Conservation (phyloP, 805 yeast species). For the Wickerhamiella nectarea region DNA sequence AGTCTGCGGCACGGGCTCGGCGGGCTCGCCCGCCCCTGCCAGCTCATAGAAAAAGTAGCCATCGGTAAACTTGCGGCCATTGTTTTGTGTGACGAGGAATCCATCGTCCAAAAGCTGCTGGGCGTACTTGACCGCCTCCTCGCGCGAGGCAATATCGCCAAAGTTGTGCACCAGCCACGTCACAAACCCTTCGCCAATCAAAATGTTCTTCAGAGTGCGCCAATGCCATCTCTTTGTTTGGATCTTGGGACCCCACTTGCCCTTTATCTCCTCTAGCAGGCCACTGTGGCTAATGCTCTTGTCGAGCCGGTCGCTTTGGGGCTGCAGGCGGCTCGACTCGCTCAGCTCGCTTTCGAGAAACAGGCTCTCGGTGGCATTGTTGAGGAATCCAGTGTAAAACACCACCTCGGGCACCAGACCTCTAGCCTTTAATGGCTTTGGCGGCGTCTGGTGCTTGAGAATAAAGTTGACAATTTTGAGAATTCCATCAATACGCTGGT, state of each 20-base stretch:
- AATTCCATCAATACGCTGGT: conserved; percentile 83
- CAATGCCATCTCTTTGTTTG: conserved; percentile 87
- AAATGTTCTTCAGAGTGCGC: conserved; percentile 60
- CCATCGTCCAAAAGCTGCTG: conserved; percentile 60
- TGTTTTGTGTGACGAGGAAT: conserved; percentile 67
- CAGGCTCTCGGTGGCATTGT: conserved; percentile 45
- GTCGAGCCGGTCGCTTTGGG: conserved; percentile 16
- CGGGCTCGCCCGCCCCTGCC: conserved; percentile 20
- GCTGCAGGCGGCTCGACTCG: not conserved
- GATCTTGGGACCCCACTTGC: conserved; percentile 45
- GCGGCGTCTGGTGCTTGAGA: conserved; percentile 12
- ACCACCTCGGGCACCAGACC: conserved; percentile 21
- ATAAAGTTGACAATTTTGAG: conserved; percentile 15
- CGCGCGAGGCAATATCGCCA: conserved; percentile 66
- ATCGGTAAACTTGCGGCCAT: conserved; percentile 71
- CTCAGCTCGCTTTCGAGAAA: conserved; percentile 27
- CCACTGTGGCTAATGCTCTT: conserved; percentile 33
- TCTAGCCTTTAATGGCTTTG: conserved; percentile 1
- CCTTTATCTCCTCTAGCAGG: conserved; percentile 54
- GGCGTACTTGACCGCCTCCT: conserved; percentile 73
- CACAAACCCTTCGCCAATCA: conserved; percentile 74
- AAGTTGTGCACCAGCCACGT: conserved; percentile 72
- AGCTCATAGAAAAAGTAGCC: conserved; percentile 86
- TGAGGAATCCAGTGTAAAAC: conserved; percentile 78
- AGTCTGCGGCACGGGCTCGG: conserved; percentile 26